Conservation (phyloP, 2,329 filamentous ascomycete species). For the Colletotrichum cordylinicola region DNA sequence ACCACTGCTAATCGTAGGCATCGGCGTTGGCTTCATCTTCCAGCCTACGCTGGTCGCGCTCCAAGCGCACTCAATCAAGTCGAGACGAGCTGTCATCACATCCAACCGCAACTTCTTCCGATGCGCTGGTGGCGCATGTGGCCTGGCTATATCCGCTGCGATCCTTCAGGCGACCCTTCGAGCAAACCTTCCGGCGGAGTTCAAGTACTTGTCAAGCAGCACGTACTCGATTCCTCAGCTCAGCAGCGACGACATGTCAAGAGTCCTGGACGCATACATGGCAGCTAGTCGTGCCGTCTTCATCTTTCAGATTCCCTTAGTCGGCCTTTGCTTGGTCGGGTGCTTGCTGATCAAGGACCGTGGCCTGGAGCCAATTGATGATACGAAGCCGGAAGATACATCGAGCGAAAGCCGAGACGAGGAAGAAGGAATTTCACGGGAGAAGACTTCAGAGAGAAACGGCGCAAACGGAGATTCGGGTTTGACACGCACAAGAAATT, state of each 20-base stretch:
- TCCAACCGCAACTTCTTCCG: conserved; percentile 68
- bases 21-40: conserved; percentile 57
- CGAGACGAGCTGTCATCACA: conserved; percentile 66
- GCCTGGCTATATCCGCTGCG: conserved; percentile 62
- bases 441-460: neutral
- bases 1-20: conserved; percentile 54
- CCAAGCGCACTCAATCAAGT: conserved; percentile 61
- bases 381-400: neutral
- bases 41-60: conserved; percentile 59
- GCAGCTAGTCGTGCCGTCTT: conserved; percentile 61
- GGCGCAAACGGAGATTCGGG: neutral
- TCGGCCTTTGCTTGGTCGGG: conserved; percentile 53
- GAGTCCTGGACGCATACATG: conserved; percentile 49
- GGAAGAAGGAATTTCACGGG: neutral
- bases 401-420: conserved; percentile 4
- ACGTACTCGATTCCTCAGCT: conserved; percentile 32
- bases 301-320: conserved; percentile 59
- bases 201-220: conserved; percentile 28
- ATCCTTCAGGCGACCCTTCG: conserved; percentile 41
- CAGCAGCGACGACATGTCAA: conserved; percentile 8
- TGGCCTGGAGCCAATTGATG: conserved; percentile 42
- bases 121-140: conserved; percentile 61
- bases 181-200: conserved; percentile 29
- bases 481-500: neutral
- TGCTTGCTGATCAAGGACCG: conserved; percentile 58